Evolutionary conservation across 768 basidiomycete genomes (phyloP).

Genomic region (Lactarius tabidus): DNA sequence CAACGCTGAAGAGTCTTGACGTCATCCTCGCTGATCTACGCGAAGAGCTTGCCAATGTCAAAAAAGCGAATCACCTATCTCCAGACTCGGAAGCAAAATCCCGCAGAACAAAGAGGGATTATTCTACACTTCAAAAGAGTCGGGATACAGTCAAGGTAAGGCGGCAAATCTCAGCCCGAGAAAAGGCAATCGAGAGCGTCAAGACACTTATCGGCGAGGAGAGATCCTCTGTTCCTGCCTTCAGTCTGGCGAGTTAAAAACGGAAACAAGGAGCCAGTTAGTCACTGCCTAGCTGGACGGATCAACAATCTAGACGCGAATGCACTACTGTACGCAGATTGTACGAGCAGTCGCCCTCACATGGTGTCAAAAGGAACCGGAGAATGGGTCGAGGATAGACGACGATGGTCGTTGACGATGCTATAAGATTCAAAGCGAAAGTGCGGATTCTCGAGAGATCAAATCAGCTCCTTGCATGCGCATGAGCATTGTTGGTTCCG

Average conservation of each 20-base stretch:
- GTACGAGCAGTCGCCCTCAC: no score
- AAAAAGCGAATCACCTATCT: background rate
- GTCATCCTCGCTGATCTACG: slow-evolving; percentile 56
- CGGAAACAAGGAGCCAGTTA: background rate
- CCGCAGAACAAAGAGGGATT: slow-evolving; percentile 37
- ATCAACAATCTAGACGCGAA: no score
- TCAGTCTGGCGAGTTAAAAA: background rate
- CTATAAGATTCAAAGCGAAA: no score
- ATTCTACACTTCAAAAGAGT: slow-evolving; percentile 38
- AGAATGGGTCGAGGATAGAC: no score
- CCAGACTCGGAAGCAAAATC: background rate
- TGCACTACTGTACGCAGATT: no score
- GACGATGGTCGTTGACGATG: no score
- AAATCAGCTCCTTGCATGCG: no score
- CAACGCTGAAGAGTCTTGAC: slow-evolving; percentile 57
- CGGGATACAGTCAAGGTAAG: slow-evolving; percentile 59
- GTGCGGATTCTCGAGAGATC: no score
- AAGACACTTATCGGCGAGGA: slow-evolving; percentile 50
- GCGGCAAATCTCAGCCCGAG: slow-evolving; percentile 64
- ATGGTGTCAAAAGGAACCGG: no score
- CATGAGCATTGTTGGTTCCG: no score
- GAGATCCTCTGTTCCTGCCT: background rate
- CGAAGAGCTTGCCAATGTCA: slow-evolving; percentile 38
- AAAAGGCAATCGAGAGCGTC: slow-evolving; percentile 62
- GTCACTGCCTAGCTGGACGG: background rate